Evolutionary conservation across 2,329 filamentous ascomycete genomes (phyloP), one percentile per base, ranked within the genome.

Genomic region (Davidsoniella eucalypti): DNA sequence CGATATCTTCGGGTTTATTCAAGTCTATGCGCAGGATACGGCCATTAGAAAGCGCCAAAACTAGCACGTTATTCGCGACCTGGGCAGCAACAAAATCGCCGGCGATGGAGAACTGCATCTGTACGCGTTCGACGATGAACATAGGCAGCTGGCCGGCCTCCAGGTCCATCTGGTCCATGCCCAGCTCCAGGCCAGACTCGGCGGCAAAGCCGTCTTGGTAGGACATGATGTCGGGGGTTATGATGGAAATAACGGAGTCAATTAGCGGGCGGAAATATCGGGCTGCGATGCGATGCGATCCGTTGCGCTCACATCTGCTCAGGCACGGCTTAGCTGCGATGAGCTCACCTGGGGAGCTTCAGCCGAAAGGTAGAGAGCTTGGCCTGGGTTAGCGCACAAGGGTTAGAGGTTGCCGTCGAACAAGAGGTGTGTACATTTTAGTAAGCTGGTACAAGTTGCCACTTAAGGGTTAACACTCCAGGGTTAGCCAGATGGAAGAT

Each of bases 61-160:
- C 80, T 52, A 98, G 75, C 54, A 96, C 88, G 70, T 98, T 95
- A 66, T 98, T 96, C 56, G 90, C 88, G 51, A 96, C 90, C 65
- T 95, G 88, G 39, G 88, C 88, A 16, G 92, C 88, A 44, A 94
- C 92, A 62, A 98, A 96, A 65, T 95, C 86, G 56, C 90, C 87
- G 2, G 90, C 86, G 59, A 96, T 82, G 54, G 86, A 83, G 72
- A 98, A 98, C 64, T 92, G 85, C 55, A 96, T 79, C 69, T 93
- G 83, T 38, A 96, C 92, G 55, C 78, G 80, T 67, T 94, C 85
- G 61, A 96, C 80, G 62, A 92, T 85, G 71, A 98, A 98, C 67
- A 98, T 94, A 58, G 90, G 88, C 53, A 90, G 70, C 51, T 80
- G 72, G 58, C 80, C 75, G 55, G 76, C 69, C 54, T 63, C 59